Conservation (phyloP, 2,329 filamentous ascomycete species). For the Penicillium thymicola region DNA sequence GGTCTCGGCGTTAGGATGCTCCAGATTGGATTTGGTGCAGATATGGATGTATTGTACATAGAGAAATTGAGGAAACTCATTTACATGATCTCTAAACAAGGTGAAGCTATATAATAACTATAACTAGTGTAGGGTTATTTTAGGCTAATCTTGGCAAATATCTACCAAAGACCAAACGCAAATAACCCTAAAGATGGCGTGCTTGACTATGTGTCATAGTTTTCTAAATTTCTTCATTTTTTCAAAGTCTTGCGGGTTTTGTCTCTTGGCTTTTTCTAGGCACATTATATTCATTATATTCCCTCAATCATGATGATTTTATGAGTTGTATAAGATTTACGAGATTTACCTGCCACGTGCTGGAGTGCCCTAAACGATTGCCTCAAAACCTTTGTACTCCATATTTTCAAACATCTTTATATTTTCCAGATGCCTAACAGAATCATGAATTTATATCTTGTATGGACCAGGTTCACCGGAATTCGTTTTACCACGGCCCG, state of each 20-base stretch:
- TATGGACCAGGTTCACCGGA: neutral
- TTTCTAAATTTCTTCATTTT: neutral
- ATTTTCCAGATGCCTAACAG: neutral
- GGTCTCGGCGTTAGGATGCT: conserved; percentile 21
- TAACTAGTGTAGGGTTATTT: neutral
- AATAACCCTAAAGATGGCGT: conserved; percentile 4
- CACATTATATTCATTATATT: neutral
- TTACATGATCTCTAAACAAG: neutral
- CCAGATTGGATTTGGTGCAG: conserved; percentile 11
- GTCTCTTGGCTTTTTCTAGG: neutral
- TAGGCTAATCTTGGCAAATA: neutral
- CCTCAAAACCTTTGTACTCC: neutral
- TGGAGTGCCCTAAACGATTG: neutral
- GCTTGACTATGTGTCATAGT: conserved; percentile 6
- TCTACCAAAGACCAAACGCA: neutral
- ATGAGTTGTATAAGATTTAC: no score
- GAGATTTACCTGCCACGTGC: neutral
- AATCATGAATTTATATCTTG: neutral
- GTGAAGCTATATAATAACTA: neutral
- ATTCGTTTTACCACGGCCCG: neutral
- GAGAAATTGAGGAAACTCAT: conserved; percentile 16
- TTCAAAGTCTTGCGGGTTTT: neutral
- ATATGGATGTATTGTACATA: conserved; percentile 27
- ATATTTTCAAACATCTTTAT: neutral
- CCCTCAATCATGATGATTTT: neutral